phyloP scores from a whole-genome alignment of 2,329 filamentous ascomycete genomes.

The Pseudocercospora cruenta region DNA sequence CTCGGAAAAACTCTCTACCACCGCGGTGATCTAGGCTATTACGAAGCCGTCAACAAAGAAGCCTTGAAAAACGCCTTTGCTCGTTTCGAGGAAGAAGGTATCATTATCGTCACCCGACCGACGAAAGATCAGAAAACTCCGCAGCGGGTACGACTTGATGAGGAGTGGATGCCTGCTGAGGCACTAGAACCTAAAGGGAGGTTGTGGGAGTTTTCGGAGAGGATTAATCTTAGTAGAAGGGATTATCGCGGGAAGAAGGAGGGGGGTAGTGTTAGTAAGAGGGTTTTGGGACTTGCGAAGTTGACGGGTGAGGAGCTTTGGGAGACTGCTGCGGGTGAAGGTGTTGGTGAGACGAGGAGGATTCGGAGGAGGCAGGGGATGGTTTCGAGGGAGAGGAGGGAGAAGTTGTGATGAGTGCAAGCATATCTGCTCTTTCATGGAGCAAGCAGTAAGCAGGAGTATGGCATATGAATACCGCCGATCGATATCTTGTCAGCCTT shows the following conservation, averaged over 20 bases:
- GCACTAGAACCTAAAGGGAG: conserved; percentile 61
- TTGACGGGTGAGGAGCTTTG: conserved; percentile 72
- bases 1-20: conserved; percentile 97
- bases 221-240: conserved; percentile 77
- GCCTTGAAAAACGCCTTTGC: conserved; percentile 91
- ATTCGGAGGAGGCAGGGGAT: conserved; percentile 40
- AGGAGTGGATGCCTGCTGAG: conserved; percentile 61
- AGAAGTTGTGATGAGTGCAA: conserved; percentile 11
- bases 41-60: conserved; percentile 98
- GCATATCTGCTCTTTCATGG: too few species aligned
- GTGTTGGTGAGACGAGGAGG: conserved; percentile 33
- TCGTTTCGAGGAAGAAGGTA: conserved; percentile 87
- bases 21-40: conserved; percentile 94
- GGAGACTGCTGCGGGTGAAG: conserved; percentile 44
- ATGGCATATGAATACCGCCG: too few species aligned
- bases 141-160: conserved; percentile 67
- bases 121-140: conserved; percentile 55
- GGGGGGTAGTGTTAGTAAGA: conserved; percentile 80
- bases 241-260: conserved; percentile 90
- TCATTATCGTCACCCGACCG: conserved; percentile 72
- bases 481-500: too few species aligned
- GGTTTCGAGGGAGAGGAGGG: conserved; percentile 26
- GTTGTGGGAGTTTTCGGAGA: conserved; percentile 89
- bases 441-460: too few species aligned
- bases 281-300: conserved; percentile 79